Conservation (phyloP, 2,329 filamentous ascomycete genomes). For the Chaetothyriales sp. region DNA sequence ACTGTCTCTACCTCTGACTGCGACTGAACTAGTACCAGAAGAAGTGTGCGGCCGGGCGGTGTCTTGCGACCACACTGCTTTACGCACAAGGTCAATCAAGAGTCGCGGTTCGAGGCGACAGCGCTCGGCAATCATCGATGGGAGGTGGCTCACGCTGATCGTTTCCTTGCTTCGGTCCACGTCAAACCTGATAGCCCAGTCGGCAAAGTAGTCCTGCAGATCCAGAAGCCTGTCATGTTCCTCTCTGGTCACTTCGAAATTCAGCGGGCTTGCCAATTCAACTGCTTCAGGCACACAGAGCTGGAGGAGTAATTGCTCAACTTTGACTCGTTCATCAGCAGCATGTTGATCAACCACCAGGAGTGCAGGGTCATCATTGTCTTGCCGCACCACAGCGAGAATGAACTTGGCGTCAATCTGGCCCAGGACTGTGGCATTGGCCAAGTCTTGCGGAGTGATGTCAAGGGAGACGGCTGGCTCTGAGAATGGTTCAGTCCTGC, state of each 20-base stretch:
- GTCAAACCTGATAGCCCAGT: conserved; percentile 58
- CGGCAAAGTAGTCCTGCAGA: conserved; percentile 42
- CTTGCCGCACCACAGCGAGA: conserved; percentile 41
- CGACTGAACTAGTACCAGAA: neutral
- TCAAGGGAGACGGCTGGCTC: neutral
- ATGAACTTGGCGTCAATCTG: conserved; percentile 91
- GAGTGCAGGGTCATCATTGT: conserved; percentile 18
- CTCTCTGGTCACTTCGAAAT: conserved; percentile 47
- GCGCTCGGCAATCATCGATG: conserved; percentile 57
- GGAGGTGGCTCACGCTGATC: conserved; percentile 45
- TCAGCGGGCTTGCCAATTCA: conserved; percentile 36
- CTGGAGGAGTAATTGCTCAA: conserved; percentile 55
- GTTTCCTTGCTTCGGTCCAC: conserved; percentile 4
- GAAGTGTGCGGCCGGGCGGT: conserved; percentile 9
- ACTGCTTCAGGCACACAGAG: conserved; percentile 29
- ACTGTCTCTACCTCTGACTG: neutral
- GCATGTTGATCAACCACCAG: conserved; percentile 87
- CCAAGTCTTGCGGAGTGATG: conserved; percentile 38
- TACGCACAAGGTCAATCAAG: conserved; percentile 57
- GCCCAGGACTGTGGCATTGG: conserved; percentile 49
- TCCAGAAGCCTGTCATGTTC: conserved; percentile 47
- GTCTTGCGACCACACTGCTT: conserved; percentile 51
- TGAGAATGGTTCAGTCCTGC: neutral
- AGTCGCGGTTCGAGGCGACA: conserved; percentile 58
- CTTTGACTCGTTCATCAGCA: conserved; percentile 70